These are phyloP conservation scores for Trichoderma orchidacearum DNA, from an alignment of 495 filamentous ascomycete species.

Conservation along the genomic window DNA sequence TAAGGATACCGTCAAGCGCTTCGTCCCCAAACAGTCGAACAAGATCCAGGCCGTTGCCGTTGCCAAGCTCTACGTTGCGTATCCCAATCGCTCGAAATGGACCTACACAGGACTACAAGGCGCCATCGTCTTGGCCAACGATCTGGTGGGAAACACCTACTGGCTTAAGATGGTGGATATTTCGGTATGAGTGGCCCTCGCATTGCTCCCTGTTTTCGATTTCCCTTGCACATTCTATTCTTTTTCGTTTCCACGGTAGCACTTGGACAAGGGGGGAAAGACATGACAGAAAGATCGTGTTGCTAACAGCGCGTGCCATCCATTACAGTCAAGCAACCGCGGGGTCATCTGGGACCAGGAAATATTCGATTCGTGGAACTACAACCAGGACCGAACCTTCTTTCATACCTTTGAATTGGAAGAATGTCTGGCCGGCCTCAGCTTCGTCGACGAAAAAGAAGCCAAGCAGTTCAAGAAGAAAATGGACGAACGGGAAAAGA, in stretches of 20 bases:
- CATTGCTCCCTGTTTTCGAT: no score
- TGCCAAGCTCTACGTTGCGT: constrained; percentile 84
- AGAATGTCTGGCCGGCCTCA: constrained; percentile 75
- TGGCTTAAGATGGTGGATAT: constrained; percentile 97
- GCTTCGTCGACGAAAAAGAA: constrained; percentile 92
- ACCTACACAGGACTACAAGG: constrained; percentile 89
- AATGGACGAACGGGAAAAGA: constrained; percentile 86
- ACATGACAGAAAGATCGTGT: background rate
- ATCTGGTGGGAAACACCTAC: constrained; percentile 85
- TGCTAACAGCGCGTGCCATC: background rate
- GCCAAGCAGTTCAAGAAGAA: constrained; percentile 90
- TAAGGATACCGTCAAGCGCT: constrained; percentile 83
- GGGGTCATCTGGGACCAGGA: constrained; percentile 99
- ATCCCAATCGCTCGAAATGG: constrained; percentile 80
- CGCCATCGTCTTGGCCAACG: constrained; percentile 84
- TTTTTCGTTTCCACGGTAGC: background rate
- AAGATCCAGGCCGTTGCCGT: constrained; percentile 92
- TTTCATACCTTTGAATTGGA: constrained; percentile 97
- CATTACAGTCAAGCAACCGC: constrained; percentile 51
- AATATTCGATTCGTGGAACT: constrained; percentile 84
- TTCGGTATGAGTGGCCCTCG: constrained; percentile 48
- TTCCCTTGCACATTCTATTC: background rate
- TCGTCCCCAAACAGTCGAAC: constrained; percentile 81
- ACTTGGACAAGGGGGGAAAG: background rate
- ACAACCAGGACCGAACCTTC: constrained; percentile 92